A percentile compares a stretch with the other conserved stretches of the same genome.
phyloP scores from a whole-genome alignment of 208 protist genomes.

The Trypanosoma scelopori region DNA sequence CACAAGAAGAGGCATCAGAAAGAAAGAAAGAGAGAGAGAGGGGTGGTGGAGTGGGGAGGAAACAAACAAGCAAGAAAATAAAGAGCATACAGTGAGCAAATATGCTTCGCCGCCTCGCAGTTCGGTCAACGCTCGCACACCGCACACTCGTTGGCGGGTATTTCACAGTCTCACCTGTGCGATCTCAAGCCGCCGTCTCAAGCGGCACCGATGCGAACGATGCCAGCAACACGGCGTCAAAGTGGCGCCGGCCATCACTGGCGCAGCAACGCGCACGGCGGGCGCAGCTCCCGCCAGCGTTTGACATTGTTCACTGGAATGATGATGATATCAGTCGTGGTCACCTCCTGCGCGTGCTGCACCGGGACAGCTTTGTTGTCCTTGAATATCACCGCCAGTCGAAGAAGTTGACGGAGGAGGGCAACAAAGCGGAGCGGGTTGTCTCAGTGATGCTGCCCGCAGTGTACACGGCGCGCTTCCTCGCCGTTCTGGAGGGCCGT shows the following conservation, averaged over 20 bases:
- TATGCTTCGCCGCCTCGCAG: constrained; percentile 42
- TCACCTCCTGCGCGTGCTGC: constrained; percentile 70
- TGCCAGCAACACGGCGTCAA: constrained; percentile 8
- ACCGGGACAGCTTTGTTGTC: constrained; percentile 77
- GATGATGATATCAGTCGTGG: constrained; percentile 63
- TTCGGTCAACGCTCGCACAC: constrained; percentile 13
- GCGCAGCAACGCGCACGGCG: constrained; percentile 38
- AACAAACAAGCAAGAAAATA: not conserved
- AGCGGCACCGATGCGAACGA: not conserved
- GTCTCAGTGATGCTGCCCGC: constrained; percentile 78
- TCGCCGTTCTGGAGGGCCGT: constrained; percentile 82
- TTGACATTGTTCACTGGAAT: constrained; percentile 88
- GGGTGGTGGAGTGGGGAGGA: not conserved
- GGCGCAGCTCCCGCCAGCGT: constrained; percentile 56
- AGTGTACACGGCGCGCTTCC: constrained; percentile 83
- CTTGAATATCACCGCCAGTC: constrained; percentile 80
- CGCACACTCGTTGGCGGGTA: not conserved
- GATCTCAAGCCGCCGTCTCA: constrained; percentile 21
- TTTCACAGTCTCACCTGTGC: constrained; percentile 16
- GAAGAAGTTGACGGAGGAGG: constrained; percentile 18
- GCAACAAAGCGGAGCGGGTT: constrained; percentile 56
- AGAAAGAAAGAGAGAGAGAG: not conserved
- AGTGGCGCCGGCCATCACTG: constrained; percentile 21
- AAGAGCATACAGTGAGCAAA: too few species aligned
- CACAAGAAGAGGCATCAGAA: not conserved